Conservation (phyloP, 2,329 filamentous ascomycete species). For the Emergomyces pasteurianus region DNA sequence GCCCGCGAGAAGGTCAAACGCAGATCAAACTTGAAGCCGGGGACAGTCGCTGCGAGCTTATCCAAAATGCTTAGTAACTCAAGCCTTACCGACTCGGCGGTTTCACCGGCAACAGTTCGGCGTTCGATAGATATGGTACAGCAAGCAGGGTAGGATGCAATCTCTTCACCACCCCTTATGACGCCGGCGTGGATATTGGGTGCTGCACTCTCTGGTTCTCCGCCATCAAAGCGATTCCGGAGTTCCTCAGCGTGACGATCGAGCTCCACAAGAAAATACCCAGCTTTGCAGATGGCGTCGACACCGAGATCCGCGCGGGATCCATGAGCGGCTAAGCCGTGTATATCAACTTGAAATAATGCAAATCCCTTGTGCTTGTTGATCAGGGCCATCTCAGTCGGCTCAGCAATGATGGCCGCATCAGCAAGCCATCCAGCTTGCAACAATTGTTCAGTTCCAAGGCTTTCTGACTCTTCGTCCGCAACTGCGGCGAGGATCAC, state of each 20-base stretch:
- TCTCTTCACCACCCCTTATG: slow-evolving; percentile 41
- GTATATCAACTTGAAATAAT: slow-evolving; percentile 23
- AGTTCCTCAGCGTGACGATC: slow-evolving; percentile 16
- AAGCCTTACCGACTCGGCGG: background rate
- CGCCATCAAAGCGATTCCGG: slow-evolving; percentile 32
- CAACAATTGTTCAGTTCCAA: slow-evolving; percentile 41
- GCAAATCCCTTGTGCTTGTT: slow-evolving; percentile 41
- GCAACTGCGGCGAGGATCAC: slow-evolving; percentile 43
- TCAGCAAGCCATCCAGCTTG: slow-evolving; percentile 43
- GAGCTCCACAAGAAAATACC: slow-evolving; percentile 29
- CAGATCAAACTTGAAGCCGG: background rate
- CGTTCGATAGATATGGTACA: slow-evolving; percentile 40
- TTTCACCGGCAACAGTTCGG: slow-evolving; percentile 29
- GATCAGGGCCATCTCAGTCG: slow-evolving; percentile 33
- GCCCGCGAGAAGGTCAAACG: background rate
- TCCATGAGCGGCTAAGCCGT: slow-evolving; percentile 25
- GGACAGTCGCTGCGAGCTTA: background rate
- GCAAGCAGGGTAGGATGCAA: slow-evolving; percentile 39
- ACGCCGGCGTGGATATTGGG: slow-evolving; percentile 34
- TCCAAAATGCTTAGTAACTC: background rate
- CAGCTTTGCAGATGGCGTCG: slow-evolving; percentile 40
- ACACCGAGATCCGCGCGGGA: slow-evolving; percentile 32
- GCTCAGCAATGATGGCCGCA: slow-evolving; percentile 40
- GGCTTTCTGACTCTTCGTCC: slow-evolving; percentile 41
- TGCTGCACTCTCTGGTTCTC: slow-evolving; percentile 28